A percentile compares a stretch with the other conserved stretches of the same genome.
Conservation (phyloP, 768 basidiomycete genomes). For the Phlebiopsis flavidoalba region DNA sequence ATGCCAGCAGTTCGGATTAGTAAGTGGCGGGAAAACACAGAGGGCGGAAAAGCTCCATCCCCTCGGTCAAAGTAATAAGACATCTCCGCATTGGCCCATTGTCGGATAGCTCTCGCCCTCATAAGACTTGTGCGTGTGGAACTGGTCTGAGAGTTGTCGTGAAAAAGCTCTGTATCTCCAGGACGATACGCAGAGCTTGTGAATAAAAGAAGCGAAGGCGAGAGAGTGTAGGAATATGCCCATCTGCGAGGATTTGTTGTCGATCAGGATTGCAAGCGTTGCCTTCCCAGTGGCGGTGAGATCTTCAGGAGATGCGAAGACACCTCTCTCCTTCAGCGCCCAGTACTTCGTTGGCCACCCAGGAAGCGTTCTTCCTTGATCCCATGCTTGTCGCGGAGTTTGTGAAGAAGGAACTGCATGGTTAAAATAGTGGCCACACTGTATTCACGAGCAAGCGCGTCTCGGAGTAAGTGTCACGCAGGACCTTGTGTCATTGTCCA, state of each 20-base stretch:
- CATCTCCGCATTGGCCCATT: slow-evolving; percentile 26
- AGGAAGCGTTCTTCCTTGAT: background rate
- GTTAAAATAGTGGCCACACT: slow-evolving; percentile 32
- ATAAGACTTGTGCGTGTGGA: background rate
- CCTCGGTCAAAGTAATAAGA: slow-evolving; percentile 13
- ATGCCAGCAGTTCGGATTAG: slow-evolving; percentile 50
- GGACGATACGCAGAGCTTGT: background rate
- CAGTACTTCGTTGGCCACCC: background rate
- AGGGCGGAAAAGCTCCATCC: slow-evolving; percentile 10
- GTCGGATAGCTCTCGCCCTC: slow-evolving; percentile 4
- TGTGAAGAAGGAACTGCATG: slow-evolving; percentile 20
- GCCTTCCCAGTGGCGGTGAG: background rate
- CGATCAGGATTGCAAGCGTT: background rate
- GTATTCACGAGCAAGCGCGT: slow-evolving; percentile 24
- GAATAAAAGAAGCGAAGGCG: background rate
- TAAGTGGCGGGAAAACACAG: slow-evolving; percentile 41
- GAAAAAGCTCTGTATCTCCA: background rate
- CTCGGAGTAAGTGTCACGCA: slow-evolving; percentile 43
- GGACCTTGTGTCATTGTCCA: slow-evolving; percentile 31
- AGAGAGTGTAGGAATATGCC: background rate
- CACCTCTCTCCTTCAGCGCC: background rate
- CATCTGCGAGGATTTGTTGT: background rate
- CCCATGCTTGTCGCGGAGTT: background rate
- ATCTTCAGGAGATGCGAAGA: background rate
- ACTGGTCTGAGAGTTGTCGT: background rate